Evolutionary conservation across 2,329 filamentous ascomycete genomes (phyloP).

Genomic region (Pseudogymnoascus sp.): DNA sequence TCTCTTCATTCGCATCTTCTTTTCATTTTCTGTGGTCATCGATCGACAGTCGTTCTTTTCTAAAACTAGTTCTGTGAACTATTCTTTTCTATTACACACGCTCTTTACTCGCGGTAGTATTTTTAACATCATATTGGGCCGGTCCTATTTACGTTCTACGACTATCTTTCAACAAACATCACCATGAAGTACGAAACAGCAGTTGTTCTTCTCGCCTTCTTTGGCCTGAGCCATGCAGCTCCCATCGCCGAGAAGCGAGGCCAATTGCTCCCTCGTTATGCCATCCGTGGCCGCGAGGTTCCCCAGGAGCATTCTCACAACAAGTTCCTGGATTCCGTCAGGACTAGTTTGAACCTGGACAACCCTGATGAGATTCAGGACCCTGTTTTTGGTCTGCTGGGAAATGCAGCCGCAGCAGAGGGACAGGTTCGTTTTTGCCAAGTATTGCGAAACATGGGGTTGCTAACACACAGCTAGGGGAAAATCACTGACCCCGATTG

Average conservation of each 20-base stretch:
- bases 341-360: conserved; percentile 37
- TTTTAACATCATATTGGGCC: conserved; percentile 19
- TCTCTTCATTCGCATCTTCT: not conserved
- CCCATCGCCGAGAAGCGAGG: conserved; percentile 21
- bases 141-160: conserved; percentile 22
- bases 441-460: not conserved
- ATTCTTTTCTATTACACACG: conserved; percentile 23
- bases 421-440: conserved; percentile 25
- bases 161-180: conserved; percentile 15
- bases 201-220: conserved; percentile 22
- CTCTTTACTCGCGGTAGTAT: conserved; percentile 20
- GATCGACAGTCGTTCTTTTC: conserved; percentile 23
- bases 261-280: conserved; percentile 14
- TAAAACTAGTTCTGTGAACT: conserved; percentile 25
- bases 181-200: conserved; percentile 29
- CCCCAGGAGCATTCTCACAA: conserved; percentile 51
- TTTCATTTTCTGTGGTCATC: conserved; percentile 8
- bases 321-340: conserved; percentile 38
- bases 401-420: conserved; percentile 40
- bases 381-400: conserved; percentile 44
- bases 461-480: conserved; percentile 26
- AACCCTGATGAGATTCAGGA: conserved; percentile 42
- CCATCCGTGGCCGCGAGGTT: conserved; percentile 37
- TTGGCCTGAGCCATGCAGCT: conserved; percentile 24
- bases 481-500: conserved; percentile 46